Evolutionary conservation across 2,329 filamentous ascomycete species (phyloP), one percentile per base, ranked within the genome.

Genomic region (Sclerotinia borealis): DNA sequence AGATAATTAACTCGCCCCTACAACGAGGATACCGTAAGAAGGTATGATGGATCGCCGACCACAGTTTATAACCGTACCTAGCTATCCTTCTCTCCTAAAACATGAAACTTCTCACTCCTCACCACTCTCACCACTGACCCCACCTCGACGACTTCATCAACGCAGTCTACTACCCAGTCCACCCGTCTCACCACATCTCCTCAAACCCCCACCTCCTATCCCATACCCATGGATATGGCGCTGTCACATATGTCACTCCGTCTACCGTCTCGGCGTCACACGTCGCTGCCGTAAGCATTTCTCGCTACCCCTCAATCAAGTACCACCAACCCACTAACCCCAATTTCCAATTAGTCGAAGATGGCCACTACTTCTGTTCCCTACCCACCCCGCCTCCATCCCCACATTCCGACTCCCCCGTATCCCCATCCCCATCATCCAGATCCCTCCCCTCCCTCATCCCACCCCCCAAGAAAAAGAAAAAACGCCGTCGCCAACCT

Each of bases 201-300:
- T 13, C 31, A 60, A 48, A 9, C 72, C 71, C 0, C 72, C 55
- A 61, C 6, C 73, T 68, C 3, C 71, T 69, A 6, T 71, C 69
- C 9, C 68, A 60, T n/a, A 49, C 13, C 67, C 75, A n/a, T 76
- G 73, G 73, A 59, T 76, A 11, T 76, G 75, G 75, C 71, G 72
- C 19, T 76, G 75, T 61, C 74, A 75, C 59, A 64, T 64, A 15
- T 76, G 75, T 54, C 64, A 64, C 5, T 72, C 60, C 0, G 61
- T 72, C 11, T 76, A 75, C 61, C 67, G 65, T 9, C 69, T 76
- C 13, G 70, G 69, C 8, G 73, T 71, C 59, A 76, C 75, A 5
- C 72, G 74, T 2, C 73, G 75, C 9, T 76, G 75, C 37, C 70
- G 59, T 62, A 62, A 62, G 59, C 19, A 37, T 2, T 47, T 7